phyloP scores from a whole-genome alignment of 768 basidiomycete genomes.

The Amanita rubescens region DNA sequence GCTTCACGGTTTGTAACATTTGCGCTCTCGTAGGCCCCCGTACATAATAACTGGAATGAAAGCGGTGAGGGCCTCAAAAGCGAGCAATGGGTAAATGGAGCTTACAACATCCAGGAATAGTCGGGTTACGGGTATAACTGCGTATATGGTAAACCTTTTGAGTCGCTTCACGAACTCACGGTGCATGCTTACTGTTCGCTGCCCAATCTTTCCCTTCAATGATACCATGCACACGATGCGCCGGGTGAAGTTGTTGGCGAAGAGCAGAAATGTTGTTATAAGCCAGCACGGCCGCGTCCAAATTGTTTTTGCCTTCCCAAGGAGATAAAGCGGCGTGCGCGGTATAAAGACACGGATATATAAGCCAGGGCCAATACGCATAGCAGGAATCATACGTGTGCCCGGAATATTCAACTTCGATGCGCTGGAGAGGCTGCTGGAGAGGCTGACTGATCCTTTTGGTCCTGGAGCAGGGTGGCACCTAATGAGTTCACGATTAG shows the following conservation, averaged over 20 bases:
- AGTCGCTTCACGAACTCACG: not conserved
- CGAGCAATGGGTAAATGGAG: slow-evolving; percentile 39
- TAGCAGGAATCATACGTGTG: slow-evolving; percentile 46
- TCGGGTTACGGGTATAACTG: slow-evolving; percentile 88
- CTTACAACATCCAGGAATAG: too few relatives aligned
- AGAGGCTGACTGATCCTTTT: slow-evolving; percentile 56
- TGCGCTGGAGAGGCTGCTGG: slow-evolving; percentile 50
- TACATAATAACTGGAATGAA: slow-evolving; percentile 49
- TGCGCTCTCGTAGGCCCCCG: slow-evolving; percentile 65
- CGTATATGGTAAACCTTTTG: not conserved
- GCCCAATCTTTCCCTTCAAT: slow-evolving; percentile 73
- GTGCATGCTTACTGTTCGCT: slow-evolving; percentile 47
- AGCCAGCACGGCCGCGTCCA: slow-evolving; percentile 83
- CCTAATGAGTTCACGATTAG: too few relatives aligned
- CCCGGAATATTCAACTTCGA: slow-evolving; percentile 59
- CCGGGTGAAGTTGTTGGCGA: slow-evolving; percentile 80
- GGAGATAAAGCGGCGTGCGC: slow-evolving; percentile 76
- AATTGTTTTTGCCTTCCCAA: slow-evolving; percentile 79
- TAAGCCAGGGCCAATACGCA: not conserved
- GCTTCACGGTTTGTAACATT: slow-evolving; percentile 45
- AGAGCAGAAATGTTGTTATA: slow-evolving; percentile 75
- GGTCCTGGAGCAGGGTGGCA: too few relatives aligned
- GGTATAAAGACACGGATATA: slow-evolving; percentile 24
- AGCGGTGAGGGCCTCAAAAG: not conserved
- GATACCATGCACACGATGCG: too few relatives aligned